Evolutionary conservation across 345 rosid species (phyloP), one percentile per base, ranked within the genome.

Genomic region (Citrus glauca): DNA sequence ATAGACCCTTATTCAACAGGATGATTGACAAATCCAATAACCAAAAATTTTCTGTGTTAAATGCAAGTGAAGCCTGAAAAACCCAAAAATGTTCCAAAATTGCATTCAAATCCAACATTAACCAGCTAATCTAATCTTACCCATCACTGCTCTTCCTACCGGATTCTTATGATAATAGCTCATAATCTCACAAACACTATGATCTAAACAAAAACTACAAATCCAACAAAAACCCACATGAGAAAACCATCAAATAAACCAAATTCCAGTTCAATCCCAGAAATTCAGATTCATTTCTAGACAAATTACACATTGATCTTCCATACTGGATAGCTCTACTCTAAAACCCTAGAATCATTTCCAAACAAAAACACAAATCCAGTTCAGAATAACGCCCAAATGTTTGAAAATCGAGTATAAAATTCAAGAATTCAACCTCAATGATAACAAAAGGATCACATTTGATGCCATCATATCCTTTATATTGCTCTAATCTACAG

Each of bases 311-410:
- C 9, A 66, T 1, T 33, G 30, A 19, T 17, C 25, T 25, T 56
- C 72, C 65, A 66, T 1, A 24, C 40, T 37, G 60, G 37, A 59
- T 22, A 20, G 42, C 40, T 30, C 10, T 32, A 38, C 80, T 13
- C 68, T 56, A 22, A 75, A 56, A 50, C 71, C 78, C 72, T 28
- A 22, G 20, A 77, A 73, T 33, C 1, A 73, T 68, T 78, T 67
- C 66, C 37, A 16, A 77, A 28, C 24, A 55, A 59, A 74, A 13
- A 42, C 48, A 33, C 17, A 71, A 73, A 61, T 75, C 74, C 56
- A 59, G 35, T 55, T 73, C 33, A 77, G 53, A 14, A 66, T 14
- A 25, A 38, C 67, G 17, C 16, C 32, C 35, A 66, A 77, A 14
- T 20, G 14, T 64, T 42, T 50, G 22, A 68, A 6, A n/a, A 66